These are phyloP conservation scores for Diaporthe sp. DNA, from an alignment of 2,329 filamentous ascomycete genomes.

Conservation along the genomic window DNA sequence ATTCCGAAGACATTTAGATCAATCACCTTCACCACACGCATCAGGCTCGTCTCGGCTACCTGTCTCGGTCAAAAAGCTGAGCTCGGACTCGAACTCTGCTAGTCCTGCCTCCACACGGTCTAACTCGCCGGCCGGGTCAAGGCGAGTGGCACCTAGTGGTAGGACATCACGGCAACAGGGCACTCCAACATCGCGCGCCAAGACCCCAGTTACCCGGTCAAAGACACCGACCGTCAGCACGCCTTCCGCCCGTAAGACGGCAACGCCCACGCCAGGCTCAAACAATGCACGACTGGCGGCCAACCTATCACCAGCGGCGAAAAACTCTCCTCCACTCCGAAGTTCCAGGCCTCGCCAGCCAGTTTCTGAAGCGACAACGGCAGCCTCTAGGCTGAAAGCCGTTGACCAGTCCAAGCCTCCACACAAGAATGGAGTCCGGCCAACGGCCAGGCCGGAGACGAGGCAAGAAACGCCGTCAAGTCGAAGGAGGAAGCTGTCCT, in stretches of 20 bases:
- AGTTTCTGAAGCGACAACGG: slow-evolving; percentile 79
- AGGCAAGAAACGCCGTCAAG: slow-evolving; percentile 51
- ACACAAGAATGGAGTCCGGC: slow-evolving; percentile 45
- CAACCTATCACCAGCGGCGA: slow-evolving; percentile 78
- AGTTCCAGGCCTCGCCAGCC: slow-evolving; percentile 86
- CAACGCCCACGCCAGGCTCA: slow-evolving; percentile 51
- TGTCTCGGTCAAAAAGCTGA: slow-evolving; percentile 50
- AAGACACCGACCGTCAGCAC: slow-evolving; percentile 57
- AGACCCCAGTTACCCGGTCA: slow-evolving; percentile 52
- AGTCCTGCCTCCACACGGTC: slow-evolving; percentile 65
- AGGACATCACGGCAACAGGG: slow-evolving; percentile 49
- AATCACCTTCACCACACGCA: slow-evolving; percentile 41
- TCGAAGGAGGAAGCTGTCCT: slow-evolving; percentile 64
- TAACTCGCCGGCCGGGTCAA: slow-evolving; percentile 63
- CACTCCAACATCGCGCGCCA: slow-evolving; percentile 48
- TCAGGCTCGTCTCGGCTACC: slow-evolving; percentile 50
- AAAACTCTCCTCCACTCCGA: slow-evolving; percentile 81
- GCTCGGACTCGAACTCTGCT: slow-evolving; percentile 55
- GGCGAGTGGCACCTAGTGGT: slow-evolving; percentile 50
- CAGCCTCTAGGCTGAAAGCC: slow-evolving; percentile 74
- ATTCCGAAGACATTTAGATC: slow-evolving; percentile 28
- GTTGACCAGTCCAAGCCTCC: slow-evolving; percentile 66
- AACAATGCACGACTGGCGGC: slow-evolving; percentile 74
- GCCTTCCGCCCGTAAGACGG: slow-evolving; percentile 51
- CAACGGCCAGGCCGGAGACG: slow-evolving; percentile 41